Evolutionary conservation across 1,284 basidiomycete genomes (phyloP), one percentile per base, ranked within the genome.

Genomic region (Rhizoctonia solani): DNA sequence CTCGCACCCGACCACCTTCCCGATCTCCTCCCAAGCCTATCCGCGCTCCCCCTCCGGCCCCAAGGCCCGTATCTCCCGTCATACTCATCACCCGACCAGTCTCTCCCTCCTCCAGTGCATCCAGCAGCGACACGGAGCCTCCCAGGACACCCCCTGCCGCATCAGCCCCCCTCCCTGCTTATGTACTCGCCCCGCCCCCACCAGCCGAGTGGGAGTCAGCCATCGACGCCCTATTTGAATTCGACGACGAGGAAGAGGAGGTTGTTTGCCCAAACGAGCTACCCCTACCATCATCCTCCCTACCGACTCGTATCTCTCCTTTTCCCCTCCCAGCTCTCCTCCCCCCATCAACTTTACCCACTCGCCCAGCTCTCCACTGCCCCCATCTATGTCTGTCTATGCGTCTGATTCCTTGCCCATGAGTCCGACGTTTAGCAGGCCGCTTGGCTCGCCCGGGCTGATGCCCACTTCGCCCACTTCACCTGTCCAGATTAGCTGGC

Each of bases 161-260:
- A n/a, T n/a, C 16, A 14, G 30, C 34, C 29, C 47, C 11, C 46
- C 46, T 19, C 13, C 39, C 50, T 9, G 25, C 46, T 11, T 49
- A 32, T 21, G 14, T n/a, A 5, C 27, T 47, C 25, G 23, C 59
- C n/a, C n/a, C n/a, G n/a, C 46, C 47, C 39, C 16, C 54, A 5
- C 54, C 54, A 13, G 46, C 59, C 14, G 59, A 63, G 32, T 52
- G 59, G 59, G 59, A 63, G 34, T 46, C 39, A 19, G 59, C 59
- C 13, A 63, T 63, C 39, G 59, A 52, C 47, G 59, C 46, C 2
- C 47, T 63, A 4, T 63, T 49, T 41, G 59, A 46, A 3, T 46
- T 30, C 21, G 59, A 50, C 21, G 19, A 52, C 9, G 42, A 47
- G 5, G 9, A 37, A 19, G 47, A 63, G 16, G 47, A 59, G n/a